A percentile compares a stretch with the other conserved stretches of the same genome.
These are phyloP conservation scores for Zygosaccharomyces rouxii DNA, from an alignment of 805 yeast genomes.

Conservation along the genomic window DNA sequence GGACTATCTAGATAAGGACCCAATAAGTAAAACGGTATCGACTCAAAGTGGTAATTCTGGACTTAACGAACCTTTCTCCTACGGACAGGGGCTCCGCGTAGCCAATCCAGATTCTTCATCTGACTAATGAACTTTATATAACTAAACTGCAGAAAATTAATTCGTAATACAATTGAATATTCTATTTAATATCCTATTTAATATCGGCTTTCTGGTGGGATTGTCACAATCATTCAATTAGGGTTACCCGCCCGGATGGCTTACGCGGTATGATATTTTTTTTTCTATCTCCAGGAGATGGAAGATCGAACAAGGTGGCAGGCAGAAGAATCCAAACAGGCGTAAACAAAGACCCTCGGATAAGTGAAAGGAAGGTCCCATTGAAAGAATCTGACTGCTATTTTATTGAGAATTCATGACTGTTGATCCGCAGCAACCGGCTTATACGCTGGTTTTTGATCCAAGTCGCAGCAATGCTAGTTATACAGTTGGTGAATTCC, in stretches of 20 bases:
- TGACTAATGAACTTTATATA: constrained; percentile 12
- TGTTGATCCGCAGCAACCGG: constrained; percentile 34
- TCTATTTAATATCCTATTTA: no score
- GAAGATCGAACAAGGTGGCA: constrained; percentile 2
- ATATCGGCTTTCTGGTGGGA: no score
- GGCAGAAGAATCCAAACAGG: background rate
- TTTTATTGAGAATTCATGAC: constrained; percentile 14
- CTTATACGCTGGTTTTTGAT: constrained; percentile 78
- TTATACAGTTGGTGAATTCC: constrained; percentile 64
- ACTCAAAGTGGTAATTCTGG: constrained; percentile 10
- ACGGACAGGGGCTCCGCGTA: constrained; percentile 23
- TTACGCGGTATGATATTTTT: constrained; percentile 4
- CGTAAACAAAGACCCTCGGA: background rate
- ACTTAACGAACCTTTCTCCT: constrained; percentile 11
- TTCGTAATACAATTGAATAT: no score
- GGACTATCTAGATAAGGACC: constrained; percentile 15
- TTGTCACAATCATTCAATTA: background rate
- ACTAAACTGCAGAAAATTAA: no score
- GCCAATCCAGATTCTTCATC: constrained; percentile 33
- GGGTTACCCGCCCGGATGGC: background rate
- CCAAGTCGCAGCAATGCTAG: constrained; percentile 61
- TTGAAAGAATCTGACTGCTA: background rate
- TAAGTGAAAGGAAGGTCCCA: background rate
- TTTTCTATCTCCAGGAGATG: background rate
- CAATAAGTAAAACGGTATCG: constrained; percentile 4